A percentile compares a stretch with the other conserved stretches of the same genome.
Conservation (phyloP, 164 flowering plant genomes). For the Vitis riparia region DNA sequence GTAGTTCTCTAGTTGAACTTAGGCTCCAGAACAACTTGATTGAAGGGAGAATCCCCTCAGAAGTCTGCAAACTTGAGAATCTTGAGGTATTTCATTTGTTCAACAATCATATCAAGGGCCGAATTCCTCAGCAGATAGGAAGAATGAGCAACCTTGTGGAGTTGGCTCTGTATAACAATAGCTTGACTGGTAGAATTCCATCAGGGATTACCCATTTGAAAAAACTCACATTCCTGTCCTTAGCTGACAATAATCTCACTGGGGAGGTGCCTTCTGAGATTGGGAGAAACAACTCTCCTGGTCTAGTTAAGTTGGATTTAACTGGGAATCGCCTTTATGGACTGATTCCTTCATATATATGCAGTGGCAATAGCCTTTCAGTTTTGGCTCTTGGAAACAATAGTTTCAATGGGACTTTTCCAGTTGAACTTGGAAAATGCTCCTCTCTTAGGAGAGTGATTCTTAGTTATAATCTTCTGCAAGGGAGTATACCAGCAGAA, state of each 20-base stretch:
- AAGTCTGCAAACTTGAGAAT: slow-evolving; percentile 12
- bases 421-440: slow-evolving; percentile 15
- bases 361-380: slow-evolving; percentile 9
- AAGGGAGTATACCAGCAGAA: slow-evolving; percentile 14
- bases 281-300: slow-evolving; percentile 13
- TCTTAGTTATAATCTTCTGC: slow-evolving; percentile 18
- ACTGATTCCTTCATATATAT: slow-evolving; percentile 15
- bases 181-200: slow-evolving; percentile 19
- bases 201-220: slow-evolving; percentile 9
- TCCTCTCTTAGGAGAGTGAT: slow-evolving; percentile 22
- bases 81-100: slow-evolving; percentile 15
- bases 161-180: slow-evolving; percentile 21
- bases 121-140: slow-evolving; percentile 13
- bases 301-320: slow-evolving; percentile 14
- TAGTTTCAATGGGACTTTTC: slow-evolving; percentile 20
- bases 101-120: slow-evolving; percentile 16
- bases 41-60: slow-evolving; percentile 17
- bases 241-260: slow-evolving; percentile 20
- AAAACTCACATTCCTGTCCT: slow-evolving; percentile 14
- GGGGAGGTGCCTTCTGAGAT: slow-evolving; percentile 15
- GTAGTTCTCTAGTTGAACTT: slow-evolving; percentile 18
- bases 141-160: slow-evolving; percentile 11
- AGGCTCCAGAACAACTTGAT: slow-evolving; percentile 23
- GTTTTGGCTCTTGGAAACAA: slow-evolving; percentile 18
- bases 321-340: slow-evolving; percentile 15